Base-by-base conservation (phyloP, 495 filamentous ascomycete genomes). In the Tuber brumale region DNA sequence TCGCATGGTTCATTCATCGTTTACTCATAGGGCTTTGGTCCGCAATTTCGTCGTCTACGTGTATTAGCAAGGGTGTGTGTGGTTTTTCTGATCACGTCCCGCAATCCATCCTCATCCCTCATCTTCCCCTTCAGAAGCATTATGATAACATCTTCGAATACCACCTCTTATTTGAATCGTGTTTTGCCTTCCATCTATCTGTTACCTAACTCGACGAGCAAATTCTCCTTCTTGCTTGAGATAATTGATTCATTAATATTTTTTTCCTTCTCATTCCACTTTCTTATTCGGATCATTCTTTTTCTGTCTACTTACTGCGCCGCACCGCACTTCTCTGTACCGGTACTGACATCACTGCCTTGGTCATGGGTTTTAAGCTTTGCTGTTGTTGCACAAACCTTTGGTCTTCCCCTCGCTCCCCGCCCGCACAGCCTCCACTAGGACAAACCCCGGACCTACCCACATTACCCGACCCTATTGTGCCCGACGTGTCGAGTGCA, bases 351-450 rank as follows among this genome's bases (percentile, higher is more conserved):
- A 43, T 57, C 73, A 35, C 57, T 35, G 27, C 57, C 27, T 35
- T 23, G 27, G 73, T 71, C 37, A 80, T 80, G 78, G 46, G 77
- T 42, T 79, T 79, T 57, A 80, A 75, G 78, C 48, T 76, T 70
- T 79, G 77, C 42, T 79, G 78, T 43, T 57, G 66, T 71, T 70
- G 73, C 42, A 72, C 70, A 45, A 75, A 73, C 61, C 71, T 43
- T 72, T 27, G 69, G 69, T 45, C 51, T 19, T 51, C 72, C 23
- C 18, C 44, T 23, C 51, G 43, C 42, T 14, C 77, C 41, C 14
- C 46, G 61, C 43, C 69, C 61, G 42, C 27, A 37, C 72, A 57
- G 61, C 42, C 70, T 44, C 74, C 76, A 69, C 70, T 43, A 51
- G n/a, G 21, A 35, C 31, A 69, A 57, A 70, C 31, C 61, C 45